Evolutionary conservation across 352 stramenopile genomes (phyloP), one percentile per base, ranked within the genome.

Genomic region (Phytopythium chamaehyphon): DNA sequence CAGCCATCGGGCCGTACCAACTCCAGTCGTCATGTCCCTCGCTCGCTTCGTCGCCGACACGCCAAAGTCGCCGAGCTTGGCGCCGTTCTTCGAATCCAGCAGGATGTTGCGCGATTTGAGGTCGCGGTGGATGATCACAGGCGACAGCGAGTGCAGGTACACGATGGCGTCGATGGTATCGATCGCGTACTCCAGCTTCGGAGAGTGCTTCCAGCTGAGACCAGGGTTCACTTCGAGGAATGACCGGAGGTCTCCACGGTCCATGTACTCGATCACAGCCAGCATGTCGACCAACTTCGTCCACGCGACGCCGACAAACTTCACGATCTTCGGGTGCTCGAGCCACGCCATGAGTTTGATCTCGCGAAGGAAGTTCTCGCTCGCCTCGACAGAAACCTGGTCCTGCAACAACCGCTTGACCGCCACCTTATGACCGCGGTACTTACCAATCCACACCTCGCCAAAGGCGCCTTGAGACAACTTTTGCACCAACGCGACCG

Each of bases 81-180:
- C 77, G 18, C 71, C 70, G 40, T 83, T 84, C 52, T 71, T 75
- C 7, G 64, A 65, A 54, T 86, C 72, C 11, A 88, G 54, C 16
- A 88, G 59, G 43, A 88, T 73, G 62, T 88, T 88, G 50, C 76
- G 74, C n/a, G 70, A 83, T 50, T 88, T 86, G 51, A 88, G 70
- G 54, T 88, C 76, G 28, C 76, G 73, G 51, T 88, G 76, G 57
- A 88, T 83, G 60, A 88, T 84, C 36, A 82, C 57, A 35, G 73
- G 72, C 11, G 49, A 74, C 12, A 86, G 52, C 14, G 77, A 88
- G 56, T 88, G 77, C 37, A 88, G 36, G 55, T 88, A 88, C 59
- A 85, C 72, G 59, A 88, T 64, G 0, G 77, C 74, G 51, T 86
- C 77, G 59, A 86, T 77, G 15, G 68, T 81, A 57, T 89, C 78